Evolutionary conservation across 2,329 filamentous ascomycete genomes (phyloP), one percentile per base, ranked within the genome.

Genomic region (Diaporthe nobilis): DNA sequence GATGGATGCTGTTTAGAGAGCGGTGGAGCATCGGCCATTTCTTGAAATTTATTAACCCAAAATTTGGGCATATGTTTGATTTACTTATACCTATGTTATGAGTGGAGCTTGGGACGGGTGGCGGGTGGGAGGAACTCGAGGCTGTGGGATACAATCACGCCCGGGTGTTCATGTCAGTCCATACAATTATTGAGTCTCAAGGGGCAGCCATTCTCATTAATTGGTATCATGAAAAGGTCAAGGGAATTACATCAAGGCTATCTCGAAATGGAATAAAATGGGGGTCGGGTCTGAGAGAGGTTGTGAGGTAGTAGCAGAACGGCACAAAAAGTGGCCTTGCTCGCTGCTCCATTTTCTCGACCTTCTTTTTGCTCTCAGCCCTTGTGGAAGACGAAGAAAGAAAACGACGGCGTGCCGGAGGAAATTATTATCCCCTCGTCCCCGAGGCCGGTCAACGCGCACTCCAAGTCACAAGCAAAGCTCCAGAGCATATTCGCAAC

Each of bases 1-100:
- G 78, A 95, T 96, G 88, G 94, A 96, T 84, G 93, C 93, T 28
- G 90, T 96, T 17, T 94, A 87, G 84, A 25, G 34, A 44, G 58
- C 20, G 8, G 58, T 22, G 44, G 25, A 55, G 3, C 20, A 55
- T 47, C 25, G 20, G 10, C 28, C 12, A 17, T 13, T 28, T 47
- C 8, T 20, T 47, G 25, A 13, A 25, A 55, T 28, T 22, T n/a
- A 31, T 10, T 15, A 39, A n/a, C 12, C 44, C 31, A 15, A 53
- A 15, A 3, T 22, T 8, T 22, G n/a, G 65, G 65, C 20, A 53
- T 15, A 17, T 28, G 31, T 37, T 6, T 42, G 34, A 55, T 70
- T 53, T 34, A 55, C 49, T 55, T 39, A 55, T 55, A 55, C 13
- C n/a, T 15, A n/a, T 55, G 22, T 15, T 25, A 22, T 28, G n/a